Evolutionary conservation across 208 protist genomes (phyloP), one percentile per base, ranked within the genome.

Genomic region (Acanthamoeba divionensis): DNA sequence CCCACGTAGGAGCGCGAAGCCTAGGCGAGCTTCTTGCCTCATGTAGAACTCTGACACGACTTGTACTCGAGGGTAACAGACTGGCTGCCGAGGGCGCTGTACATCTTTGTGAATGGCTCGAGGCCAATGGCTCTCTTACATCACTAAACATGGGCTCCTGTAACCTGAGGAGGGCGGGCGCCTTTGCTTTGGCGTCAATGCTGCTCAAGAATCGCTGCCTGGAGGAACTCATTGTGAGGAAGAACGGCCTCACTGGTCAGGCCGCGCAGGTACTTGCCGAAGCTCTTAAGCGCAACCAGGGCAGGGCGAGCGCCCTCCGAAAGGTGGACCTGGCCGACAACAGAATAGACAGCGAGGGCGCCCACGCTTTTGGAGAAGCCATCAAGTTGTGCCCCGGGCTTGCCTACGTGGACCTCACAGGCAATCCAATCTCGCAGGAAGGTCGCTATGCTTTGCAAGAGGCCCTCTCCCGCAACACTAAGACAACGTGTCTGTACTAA

Each of bases 61-160:
- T 98, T 41, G 96, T 93, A 36, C 91, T 98, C 18, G 95, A 96
- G 50, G 97, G 95, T 2, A 98, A 98, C 90, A 95, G 98, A 66
- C 97, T 98, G 85, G 96, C 96, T 44, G 92, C 94, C 79, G 89
- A 92, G 26, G 97, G 97, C 44, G 97, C 92, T 18, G 91, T 94
- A 1, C 93, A 95, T 38, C 89, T 98, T 44, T 96, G 96, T 1
- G 77, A 94, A 3, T 95, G 96, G 12, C 91, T 98, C 48, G 67
- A 96, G 87, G 73, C 96, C 60, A 98, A 98, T 87, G 94, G 96
- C 91, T 97, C 96, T 0, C 92, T 98, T n/a, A 94, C 97, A 13
- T 97, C 95, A 18, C 93, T 98, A 3, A 97, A 98, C 90, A 79
- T 98, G 18, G 54, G 55, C 26, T 90, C 67, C n/a, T 77, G 66